Base-by-base conservation (phyloP, 768 basidiomycete genomes). In the Boletus rex-veris region DNA sequence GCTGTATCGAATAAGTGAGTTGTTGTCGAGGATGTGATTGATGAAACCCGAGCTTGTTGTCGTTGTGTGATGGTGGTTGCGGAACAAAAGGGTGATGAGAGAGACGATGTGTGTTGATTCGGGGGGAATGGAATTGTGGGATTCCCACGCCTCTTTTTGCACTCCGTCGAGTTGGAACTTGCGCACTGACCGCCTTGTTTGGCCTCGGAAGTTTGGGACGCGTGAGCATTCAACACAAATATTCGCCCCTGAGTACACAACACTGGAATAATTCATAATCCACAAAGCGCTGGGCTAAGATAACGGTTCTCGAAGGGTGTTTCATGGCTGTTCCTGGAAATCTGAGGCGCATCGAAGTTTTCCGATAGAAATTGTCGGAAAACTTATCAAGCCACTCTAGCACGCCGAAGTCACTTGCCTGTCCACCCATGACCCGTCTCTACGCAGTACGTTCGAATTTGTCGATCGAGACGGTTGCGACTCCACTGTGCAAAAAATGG, bases 81-180 rank as follows among this genome's bases (percentile, higher is more conserved):
- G 64, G 60, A 62, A 45, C 45, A 58, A 68, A 53, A 52, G 52
- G 42, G 52, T 19, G 57, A 50, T 31, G 62, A 37, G 55, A 57
- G 57, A 43, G 50, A 21, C 42, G 52, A 52, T 16, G 60, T 55
- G 46, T 36, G 65, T 62, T 58, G 64, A 64, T 56, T 65, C 48
- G 58, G 53, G 48, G 19, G 64, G 55, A 43, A 37, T 56, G 65
- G 57, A 59, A 52, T 42, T 26, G 53, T 15, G 21, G 38, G 12
- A 50, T 71, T 69, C 69, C 67, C 68, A 69, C 68, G 68, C 69
- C 46, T 48, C 49, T 53, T 64, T 68, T 68, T 52, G 56, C 53
- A 58, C 67, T 62, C 67, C 60, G 65, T 69, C 41, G 50, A 24
- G 46, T 24, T 38, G 55, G 41, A 19, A 53, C 39, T 53, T 64